Percentiles rank a stretch among this genome's conserved stretches.
phyloP scores from a whole-genome alignment of 2,329 filamentous ascomycete genomes.

The Claviceps paspali region DNA sequence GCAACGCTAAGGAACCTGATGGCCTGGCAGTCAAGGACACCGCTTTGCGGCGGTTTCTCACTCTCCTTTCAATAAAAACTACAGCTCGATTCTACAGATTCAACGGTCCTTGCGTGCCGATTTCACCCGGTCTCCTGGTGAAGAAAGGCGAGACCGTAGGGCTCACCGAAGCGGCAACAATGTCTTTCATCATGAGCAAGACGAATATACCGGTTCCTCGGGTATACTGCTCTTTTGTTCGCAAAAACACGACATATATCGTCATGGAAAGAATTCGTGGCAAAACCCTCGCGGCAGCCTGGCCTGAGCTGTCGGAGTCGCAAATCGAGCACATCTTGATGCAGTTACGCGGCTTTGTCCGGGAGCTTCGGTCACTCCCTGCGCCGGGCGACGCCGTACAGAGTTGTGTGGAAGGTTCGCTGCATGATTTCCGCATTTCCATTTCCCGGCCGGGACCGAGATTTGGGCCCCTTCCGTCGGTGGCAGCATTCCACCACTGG shows the following conservation, averaged over 20 bases:
- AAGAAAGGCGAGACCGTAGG: neutral
- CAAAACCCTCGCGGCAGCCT: conserved; percentile 6
- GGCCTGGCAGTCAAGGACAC: neutral
- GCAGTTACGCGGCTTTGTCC: conserved; percentile 11
- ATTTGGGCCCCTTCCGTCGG: conserved; percentile 18
- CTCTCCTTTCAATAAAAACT: neutral
- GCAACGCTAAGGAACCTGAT: neutral
- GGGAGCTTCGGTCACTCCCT: conserved; percentile 11
- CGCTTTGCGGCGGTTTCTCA: neutral
- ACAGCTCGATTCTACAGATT: neutral
- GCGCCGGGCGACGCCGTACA: conserved; percentile 9
- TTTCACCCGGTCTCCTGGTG: neutral
- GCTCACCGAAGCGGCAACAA: conserved; percentile 11
- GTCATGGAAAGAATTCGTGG: conserved; percentile 26
- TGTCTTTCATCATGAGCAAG: conserved; percentile 9
- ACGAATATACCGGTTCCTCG: conserved; percentile 11
- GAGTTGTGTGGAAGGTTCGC: conserved; percentile 14
- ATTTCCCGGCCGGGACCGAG: conserved; percentile 6
- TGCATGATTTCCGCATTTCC: conserved; percentile 15
- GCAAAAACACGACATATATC: conserved; percentile 25
- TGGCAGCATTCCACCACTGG: conserved; percentile 18
- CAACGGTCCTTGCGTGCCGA: neutral
- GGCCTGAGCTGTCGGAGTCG: conserved; percentile 5
- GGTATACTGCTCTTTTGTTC: conserved; percentile 18
- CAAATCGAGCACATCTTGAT: conserved; percentile 7